A percentile compares a stretch with the other conserved stretches of the same genome.
These are phyloP conservation scores for Graphilbum fragrans DNA, from an alignment of 2,329 filamentous ascomycete species.

Conservation along the genomic window DNA sequence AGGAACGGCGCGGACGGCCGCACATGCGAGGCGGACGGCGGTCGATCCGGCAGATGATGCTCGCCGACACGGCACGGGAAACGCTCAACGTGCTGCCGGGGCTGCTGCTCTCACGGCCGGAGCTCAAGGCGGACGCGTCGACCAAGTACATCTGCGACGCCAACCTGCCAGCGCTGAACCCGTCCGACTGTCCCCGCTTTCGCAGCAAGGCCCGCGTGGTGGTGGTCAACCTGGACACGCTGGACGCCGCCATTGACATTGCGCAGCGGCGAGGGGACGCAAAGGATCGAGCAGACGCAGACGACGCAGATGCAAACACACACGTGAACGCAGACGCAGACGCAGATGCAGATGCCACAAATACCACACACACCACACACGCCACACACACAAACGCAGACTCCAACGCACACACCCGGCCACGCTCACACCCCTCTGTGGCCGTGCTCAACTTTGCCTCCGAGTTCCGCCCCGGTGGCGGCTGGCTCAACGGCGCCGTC, in stretches of 20 bases:
- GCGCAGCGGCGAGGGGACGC: not conserved
- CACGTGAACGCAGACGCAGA: not conserved
- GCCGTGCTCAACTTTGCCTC: slow-evolving; percentile 57
- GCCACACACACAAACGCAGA: too few relatives aligned
- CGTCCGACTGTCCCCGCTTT: slow-evolving; percentile 28
- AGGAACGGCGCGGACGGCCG: too few relatives aligned
- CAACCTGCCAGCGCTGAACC: slow-evolving; percentile 19
- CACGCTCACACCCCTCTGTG: not conserved
- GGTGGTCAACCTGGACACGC: slow-evolving; percentile 43
- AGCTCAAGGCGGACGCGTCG: slow-evolving; percentile 23
- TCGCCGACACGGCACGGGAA: slow-evolving; percentile 31
- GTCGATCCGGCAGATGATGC: slow-evolving; percentile 5
- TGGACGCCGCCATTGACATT: slow-evolving; percentile 37
- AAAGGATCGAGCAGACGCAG: not conserved
- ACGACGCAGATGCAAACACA: not conserved
- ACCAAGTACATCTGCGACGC: slow-evolving; percentile 20
- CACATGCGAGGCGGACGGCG: not conserved
- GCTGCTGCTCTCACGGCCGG: slow-evolving; percentile 30
- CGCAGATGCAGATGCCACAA: not conserved
- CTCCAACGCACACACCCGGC: not conserved
- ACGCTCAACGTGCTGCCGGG: slow-evolving; percentile 32
- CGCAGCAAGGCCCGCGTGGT: slow-evolving; percentile 21
- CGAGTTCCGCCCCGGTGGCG: slow-evolving; percentile 43
- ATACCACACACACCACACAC: too few relatives aligned
- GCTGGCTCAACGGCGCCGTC: slow-evolving; percentile 46